Conservation (phyloP, 75 land plant species). For the Ceratopteris richardii region DNA sequence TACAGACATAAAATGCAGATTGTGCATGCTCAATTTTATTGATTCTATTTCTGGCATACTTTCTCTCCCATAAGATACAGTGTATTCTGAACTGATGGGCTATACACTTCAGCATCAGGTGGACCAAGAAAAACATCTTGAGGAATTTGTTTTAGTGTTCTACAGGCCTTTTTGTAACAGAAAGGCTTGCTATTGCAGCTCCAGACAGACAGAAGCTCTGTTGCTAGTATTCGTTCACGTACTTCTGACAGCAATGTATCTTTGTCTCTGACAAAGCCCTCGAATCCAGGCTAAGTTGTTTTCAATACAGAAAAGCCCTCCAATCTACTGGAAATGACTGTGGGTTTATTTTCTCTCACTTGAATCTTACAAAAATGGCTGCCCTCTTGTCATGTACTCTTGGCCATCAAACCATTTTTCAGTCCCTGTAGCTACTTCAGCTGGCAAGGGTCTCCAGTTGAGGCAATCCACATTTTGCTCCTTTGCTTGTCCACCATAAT, state of each 20-base stretch:
- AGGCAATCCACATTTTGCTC: no score
- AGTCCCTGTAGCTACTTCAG: no score
- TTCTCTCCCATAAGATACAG: slow-evolving; percentile 77
- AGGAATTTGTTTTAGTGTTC: slow-evolving; percentile 44
- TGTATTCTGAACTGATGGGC: slow-evolving; percentile 96
- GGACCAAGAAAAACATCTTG: slow-evolving; percentile 74
- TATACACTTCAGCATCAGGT: slow-evolving; percentile 73
- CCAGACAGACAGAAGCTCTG: slow-evolving; percentile 74
- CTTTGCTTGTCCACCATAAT: no score
- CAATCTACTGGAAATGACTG: slow-evolving; percentile 57
- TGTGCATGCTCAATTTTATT: slow-evolving; percentile 82
- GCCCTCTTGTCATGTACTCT: no score
- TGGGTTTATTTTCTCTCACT: slow-evolving; percentile 39
- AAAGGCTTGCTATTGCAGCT: slow-evolving; percentile 73
- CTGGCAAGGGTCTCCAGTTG: no score
- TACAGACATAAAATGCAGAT: slow-evolving; percentile 90
- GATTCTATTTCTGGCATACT: slow-evolving; percentile 67
- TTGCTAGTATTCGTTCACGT: slow-evolving; percentile 83
- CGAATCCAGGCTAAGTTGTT: slow-evolving; percentile 99
- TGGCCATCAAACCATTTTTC: no score
- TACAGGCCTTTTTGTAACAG: slow-evolving; percentile 41
- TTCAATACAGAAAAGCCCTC: slow-evolving; percentile 74
- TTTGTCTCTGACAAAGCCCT: slow-evolving; percentile 75
- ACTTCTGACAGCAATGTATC: slow-evolving; percentile 80
- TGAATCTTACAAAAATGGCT: slow-evolving; percentile 66